Evolutionary conservation across 2,329 filamentous ascomycete species (phyloP).

Genomic region (Leptographium radiaticola): DNA sequence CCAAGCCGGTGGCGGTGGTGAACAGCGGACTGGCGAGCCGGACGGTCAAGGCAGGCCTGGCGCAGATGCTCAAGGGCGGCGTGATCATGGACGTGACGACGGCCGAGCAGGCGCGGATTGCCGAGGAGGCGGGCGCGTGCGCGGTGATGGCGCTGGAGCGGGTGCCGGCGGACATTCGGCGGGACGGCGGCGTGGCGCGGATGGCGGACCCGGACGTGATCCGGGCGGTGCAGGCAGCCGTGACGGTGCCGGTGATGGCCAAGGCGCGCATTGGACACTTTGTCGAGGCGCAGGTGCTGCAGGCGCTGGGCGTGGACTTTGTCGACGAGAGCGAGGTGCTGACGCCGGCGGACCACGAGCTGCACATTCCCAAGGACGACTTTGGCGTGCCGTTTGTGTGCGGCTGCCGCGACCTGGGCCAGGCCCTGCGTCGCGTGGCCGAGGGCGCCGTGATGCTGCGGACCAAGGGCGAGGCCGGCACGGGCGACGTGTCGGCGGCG

Average conservation of each 20-base stretch:
- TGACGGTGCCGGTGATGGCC: slow-evolving; percentile 98
- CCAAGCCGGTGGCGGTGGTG: background rate
- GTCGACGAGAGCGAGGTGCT: slow-evolving; percentile 97
- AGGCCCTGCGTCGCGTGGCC: slow-evolving; percentile 78
- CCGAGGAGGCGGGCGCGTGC: slow-evolving; percentile 88
- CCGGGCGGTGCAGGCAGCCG: slow-evolving; percentile 84
- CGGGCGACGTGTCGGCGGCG: slow-evolving; percentile 92
- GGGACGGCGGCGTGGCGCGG: slow-evolving; percentile 81
- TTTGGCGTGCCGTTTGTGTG: slow-evolving; percentile 90
- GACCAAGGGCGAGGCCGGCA: slow-evolving; percentile 96
- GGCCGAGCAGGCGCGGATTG: slow-evolving; percentile 87
- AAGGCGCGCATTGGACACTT: slow-evolving; percentile 97
- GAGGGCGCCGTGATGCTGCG: slow-evolving; percentile 98
- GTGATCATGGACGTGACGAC: slow-evolving; percentile 99
- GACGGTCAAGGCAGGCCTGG: slow-evolving; percentile 81
- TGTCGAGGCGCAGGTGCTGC: slow-evolving; percentile 96
- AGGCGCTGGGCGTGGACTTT: slow-evolving; percentile 91
- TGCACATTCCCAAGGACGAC: slow-evolving; percentile 80
- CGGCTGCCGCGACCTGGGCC: slow-evolving; percentile 86
- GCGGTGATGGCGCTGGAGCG: slow-evolving; percentile 98
- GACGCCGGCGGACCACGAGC: slow-evolving; percentile 79
- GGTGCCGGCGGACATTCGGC: slow-evolving; percentile 90
- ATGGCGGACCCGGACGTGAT: slow-evolving; percentile 96
- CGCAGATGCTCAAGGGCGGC: slow-evolving; percentile 96
- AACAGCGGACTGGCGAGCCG: background rate